Evolutionary conservation across 1,139 yeast genomes (phyloP).

Genomic region (Sugiyamaella grinbergsii): DNA sequence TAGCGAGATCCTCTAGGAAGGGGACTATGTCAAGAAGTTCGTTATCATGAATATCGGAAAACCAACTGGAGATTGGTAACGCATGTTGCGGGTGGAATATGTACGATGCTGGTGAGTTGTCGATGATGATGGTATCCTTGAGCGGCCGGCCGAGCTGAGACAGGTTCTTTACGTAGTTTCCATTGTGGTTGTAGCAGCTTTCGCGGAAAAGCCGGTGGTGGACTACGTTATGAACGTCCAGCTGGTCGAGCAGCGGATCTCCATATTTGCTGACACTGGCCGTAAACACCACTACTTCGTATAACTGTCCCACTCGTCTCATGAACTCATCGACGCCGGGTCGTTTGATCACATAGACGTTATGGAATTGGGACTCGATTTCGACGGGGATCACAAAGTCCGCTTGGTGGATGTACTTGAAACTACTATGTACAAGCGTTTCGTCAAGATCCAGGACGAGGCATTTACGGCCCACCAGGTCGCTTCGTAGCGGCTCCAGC

Average conservation of each 20-base stretch:
- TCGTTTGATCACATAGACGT: slow-evolving; percentile 92
- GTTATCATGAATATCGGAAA: slow-evolving; percentile 95
- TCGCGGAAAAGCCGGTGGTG: slow-evolving; percentile 95
- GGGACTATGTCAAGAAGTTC: slow-evolving; percentile 92
- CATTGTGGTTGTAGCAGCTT: slow-evolving; percentile 76
- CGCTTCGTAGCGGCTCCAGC: slow-evolving; percentile 55
- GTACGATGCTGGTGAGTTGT: slow-evolving; percentile 96
- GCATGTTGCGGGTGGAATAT: slow-evolving; percentile 98
- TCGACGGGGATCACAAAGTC: slow-evolving; percentile 94
- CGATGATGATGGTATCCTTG: slow-evolving; percentile 81
- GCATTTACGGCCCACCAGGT: slow-evolving; percentile 67
- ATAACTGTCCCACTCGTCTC: slow-evolving; percentile 77
- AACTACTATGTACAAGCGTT: slow-evolving; percentile 93
- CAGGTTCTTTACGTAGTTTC: slow-evolving; percentile 89
- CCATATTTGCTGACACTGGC: slow-evolving; percentile 96
- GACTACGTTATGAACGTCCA: slow-evolving; percentile 70
- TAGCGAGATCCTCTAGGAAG: slow-evolving; percentile 79
- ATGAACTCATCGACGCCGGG: slow-evolving; percentile 98
- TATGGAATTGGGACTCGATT: slow-evolving; percentile 87
- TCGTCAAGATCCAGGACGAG: slow-evolving; percentile 91
- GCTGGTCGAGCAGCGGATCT: slow-evolving; percentile 86
- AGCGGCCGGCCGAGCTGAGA: slow-evolving; percentile 94
- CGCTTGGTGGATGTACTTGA: slow-evolving; percentile 86
- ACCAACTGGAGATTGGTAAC: slow-evolving; percentile 98
- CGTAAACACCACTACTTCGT: slow-evolving; percentile 94